These are phyloP conservation scores for Sphaerulina musiva DNA, from an alignment of 2,329 filamentous ascomycete species.

Conservation along the genomic window DNA sequence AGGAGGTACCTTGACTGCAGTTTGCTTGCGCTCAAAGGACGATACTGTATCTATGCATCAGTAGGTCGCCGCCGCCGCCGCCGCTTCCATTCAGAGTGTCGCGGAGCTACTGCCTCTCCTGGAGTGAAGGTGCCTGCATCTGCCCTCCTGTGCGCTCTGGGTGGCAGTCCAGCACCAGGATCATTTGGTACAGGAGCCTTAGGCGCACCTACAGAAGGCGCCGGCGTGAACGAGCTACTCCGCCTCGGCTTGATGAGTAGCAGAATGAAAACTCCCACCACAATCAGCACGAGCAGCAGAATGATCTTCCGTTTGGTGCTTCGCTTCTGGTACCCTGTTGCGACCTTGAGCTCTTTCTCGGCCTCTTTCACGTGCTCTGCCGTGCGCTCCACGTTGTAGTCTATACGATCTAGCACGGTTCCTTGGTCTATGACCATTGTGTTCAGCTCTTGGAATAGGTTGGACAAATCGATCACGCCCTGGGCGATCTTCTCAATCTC, in stretches of 20 bases:
- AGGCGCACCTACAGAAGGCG: constrained; percentile 9
- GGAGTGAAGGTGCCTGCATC: background rate
- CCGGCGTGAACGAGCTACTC: constrained; percentile 14
- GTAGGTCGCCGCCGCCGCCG: constrained; percentile 12
- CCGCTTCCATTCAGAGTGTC: constrained; percentile 23
- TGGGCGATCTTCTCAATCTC: constrained; percentile 98
- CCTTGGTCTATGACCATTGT: constrained; percentile 65
- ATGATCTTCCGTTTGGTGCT: constrained; percentile 90
- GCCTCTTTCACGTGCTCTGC: constrained; percentile 86
- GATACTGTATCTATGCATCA: constrained; percentile 15
- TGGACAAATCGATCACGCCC: constrained; percentile 92
- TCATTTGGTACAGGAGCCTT: constrained; percentile 16
- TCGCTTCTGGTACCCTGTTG: constrained; percentile 80
- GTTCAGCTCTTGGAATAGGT: constrained; percentile 94
- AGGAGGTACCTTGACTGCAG: too few relatives aligned
- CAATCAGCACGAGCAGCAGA: constrained; percentile 73
- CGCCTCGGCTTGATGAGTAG: constrained; percentile 70
- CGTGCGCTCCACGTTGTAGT: constrained; percentile 95
- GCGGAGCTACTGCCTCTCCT: constrained; percentile 5
- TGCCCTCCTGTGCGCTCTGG: background rate
- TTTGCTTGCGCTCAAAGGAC: constrained; percentile 1
- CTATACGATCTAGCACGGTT: constrained; percentile 47
- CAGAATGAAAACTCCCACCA: constrained; percentile 80
- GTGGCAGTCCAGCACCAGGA: constrained; percentile 17
- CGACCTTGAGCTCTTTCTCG: constrained; percentile 82